Percentiles rank a stretch among this genome's conserved stretches.
Conservation (phyloP, 148 eudicot species). For the Arbutus unedo region DNA sequence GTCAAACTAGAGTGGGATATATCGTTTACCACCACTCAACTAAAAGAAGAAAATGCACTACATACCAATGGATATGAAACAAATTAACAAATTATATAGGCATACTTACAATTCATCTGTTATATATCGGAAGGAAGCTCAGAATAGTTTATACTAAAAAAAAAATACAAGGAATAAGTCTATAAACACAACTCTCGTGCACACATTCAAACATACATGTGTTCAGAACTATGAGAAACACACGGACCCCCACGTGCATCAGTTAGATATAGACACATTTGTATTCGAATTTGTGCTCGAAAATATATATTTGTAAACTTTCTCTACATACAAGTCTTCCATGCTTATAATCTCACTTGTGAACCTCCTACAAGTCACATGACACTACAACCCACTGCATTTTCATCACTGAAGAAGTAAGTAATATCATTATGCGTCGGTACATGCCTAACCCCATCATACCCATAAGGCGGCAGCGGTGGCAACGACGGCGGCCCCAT, state of each 20-base stretch:
- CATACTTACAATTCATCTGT: not conserved
- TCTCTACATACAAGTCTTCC: not conserved
- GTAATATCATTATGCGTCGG: not conserved
- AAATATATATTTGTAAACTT: too few relatives aligned
- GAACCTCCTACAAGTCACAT: not conserved
- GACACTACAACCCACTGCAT: not conserved
- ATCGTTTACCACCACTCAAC: not conserved
- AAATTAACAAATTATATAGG: not conserved
- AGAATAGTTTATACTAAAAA: not conserved
- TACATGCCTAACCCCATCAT: not conserved
- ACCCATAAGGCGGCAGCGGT: not conserved
- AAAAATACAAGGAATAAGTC: not conserved
- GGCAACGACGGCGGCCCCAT: not conserved
- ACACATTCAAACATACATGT: too few relatives aligned
- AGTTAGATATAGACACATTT: too few relatives aligned
- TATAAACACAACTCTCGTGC: not conserved
- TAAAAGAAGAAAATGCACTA: not conserved
- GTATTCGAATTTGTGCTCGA: too few relatives aligned
- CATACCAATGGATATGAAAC: not conserved
- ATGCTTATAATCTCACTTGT: not conserved
- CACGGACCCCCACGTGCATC: too few relatives aligned
- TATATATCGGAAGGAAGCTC: not conserved
- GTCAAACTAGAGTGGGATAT: not conserved
- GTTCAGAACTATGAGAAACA: too few relatives aligned
- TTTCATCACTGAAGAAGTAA: not conserved